A percentile compares a stretch with the other conserved stretches of the same genome.
Conservation (phyloP, 257 asterid species). For the Ballota nigra region DNA sequence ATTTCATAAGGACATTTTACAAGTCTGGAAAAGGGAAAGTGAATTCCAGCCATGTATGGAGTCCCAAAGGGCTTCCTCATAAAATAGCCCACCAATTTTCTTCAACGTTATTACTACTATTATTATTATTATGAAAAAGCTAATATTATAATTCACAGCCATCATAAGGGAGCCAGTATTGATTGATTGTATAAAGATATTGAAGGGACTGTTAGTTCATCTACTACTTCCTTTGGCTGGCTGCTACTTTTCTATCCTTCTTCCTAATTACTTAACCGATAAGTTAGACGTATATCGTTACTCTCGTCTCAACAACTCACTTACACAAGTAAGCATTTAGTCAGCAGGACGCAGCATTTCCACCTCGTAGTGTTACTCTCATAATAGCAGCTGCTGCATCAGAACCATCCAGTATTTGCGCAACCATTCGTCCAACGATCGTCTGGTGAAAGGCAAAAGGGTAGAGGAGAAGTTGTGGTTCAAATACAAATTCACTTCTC, state of each 20-base stretch:
- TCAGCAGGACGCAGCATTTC: conserved; percentile 3
- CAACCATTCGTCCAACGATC: not conserved
- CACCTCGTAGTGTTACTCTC: not conserved
- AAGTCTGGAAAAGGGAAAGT: not conserved
- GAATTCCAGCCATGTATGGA: not conserved
- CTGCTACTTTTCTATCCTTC: not conserved
- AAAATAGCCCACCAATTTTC: not conserved
- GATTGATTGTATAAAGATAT: not conserved
- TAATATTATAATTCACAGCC: not conserved
- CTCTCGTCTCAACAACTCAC: conserved; percentile 19
- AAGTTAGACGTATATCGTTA: conserved; percentile 1
- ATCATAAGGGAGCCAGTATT: not conserved
- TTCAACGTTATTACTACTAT: not conserved
- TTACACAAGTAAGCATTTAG: conserved; percentile 1
- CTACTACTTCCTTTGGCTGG: not conserved
- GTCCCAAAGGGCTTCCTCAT: not conserved
- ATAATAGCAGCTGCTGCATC: not conserved
- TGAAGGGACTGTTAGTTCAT: not conserved
- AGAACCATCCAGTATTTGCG: not conserved
- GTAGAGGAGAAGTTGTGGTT: not conserved
- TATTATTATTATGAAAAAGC: not conserved
- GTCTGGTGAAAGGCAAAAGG: not conserved
- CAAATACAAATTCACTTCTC: not conserved
- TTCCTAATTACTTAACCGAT: not conserved
- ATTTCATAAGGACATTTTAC: not conserved